Conservation (phyloP, 2,329 filamentous ascomycete genomes). For the Fusarium compactum region DNA sequence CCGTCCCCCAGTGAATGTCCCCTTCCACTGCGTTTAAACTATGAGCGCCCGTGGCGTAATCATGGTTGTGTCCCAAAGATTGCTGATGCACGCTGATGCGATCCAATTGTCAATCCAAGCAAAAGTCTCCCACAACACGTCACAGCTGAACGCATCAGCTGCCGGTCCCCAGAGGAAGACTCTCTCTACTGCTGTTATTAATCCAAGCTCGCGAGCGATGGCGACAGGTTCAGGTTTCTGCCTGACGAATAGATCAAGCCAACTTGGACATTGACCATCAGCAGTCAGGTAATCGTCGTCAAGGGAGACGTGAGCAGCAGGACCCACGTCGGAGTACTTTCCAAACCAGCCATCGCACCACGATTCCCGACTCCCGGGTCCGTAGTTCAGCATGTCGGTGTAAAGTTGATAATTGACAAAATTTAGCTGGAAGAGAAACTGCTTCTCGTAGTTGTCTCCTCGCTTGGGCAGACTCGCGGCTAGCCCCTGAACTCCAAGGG, state of each 20-base stretch:
- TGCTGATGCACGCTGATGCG: background rate
- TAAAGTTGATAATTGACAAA: rapidly evolving
- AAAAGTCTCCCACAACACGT: background rate
- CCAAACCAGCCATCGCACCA: slow-evolving; percentile 17
- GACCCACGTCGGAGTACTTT: background rate
- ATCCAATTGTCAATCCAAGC: background rate
- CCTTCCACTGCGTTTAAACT: background rate
- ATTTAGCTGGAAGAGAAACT: background rate
- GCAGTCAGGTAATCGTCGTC: background rate
- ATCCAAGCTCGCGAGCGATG: background rate
- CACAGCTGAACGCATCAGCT: background rate
- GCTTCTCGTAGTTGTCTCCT: background rate
- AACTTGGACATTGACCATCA: background rate
- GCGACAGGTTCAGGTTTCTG: no score
- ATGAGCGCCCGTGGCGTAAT: background rate
- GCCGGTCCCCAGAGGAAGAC: background rate
- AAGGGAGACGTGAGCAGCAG: background rate
- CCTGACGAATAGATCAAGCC: background rate
- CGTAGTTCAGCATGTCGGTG: rapidly evolving
- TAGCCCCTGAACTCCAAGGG: slow-evolving; percentile 1
- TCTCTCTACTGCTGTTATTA: background rate
- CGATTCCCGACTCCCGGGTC: background rate
- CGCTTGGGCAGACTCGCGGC: background rate
- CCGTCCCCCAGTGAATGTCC: background rate
- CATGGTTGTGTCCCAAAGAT: background rate